Base-by-base conservation (phyloP, 164 flowering plant genomes). In the Magnolia sinica region DNA sequence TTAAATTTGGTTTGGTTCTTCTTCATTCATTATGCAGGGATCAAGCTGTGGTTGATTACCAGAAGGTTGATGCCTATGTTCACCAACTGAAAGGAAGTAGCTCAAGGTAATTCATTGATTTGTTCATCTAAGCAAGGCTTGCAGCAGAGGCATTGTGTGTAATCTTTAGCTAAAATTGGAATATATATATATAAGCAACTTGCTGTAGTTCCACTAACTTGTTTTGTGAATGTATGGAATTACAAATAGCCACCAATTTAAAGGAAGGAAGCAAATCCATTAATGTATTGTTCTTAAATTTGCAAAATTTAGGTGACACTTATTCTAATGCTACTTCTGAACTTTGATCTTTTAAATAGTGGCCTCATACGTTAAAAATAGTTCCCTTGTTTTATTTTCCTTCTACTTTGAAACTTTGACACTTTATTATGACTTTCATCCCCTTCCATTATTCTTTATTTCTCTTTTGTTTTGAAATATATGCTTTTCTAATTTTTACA, bases 11-110 rank as follows among this genome's bases (percentile, higher is more conserved):
- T 65, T 77, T 55, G 61, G 13, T 55, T 16, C 61, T 8, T 55
- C 61, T 55, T 55, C 13, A 63, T 22, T 52, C 31, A 1, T 11
- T 77, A 19, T 72, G 65, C 64, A 83, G 83, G 73, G 74, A 67
- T 31, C 76, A 81, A 63, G 68, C 74, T 27, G 71, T 74, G 22
- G 77, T 79, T 29, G 81, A 84, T 70, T 81, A 29, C 74, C 29
- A 68, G 45, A 80, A 71, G 27, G 52, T 84, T n/a, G 76, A 73
- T 64, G 80, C 77, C 1, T 78, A 73, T 72, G 81, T 80, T 68
- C 81, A 81, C 64, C 79, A 84, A 64, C 65, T 84, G 2, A 81
- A 79, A 64, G 86, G 86, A 77, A 74, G 84, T 55, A 79, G 82
- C 58, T 76, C 82, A 52, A 74, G 84, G 84, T 84, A 63, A 76